A percentile compares a stretch with the other conserved stretches of the same genome.
Conservation (phyloP, 2,329 filamentous ascomycete genomes). For the Volutella citrinella region DNA sequence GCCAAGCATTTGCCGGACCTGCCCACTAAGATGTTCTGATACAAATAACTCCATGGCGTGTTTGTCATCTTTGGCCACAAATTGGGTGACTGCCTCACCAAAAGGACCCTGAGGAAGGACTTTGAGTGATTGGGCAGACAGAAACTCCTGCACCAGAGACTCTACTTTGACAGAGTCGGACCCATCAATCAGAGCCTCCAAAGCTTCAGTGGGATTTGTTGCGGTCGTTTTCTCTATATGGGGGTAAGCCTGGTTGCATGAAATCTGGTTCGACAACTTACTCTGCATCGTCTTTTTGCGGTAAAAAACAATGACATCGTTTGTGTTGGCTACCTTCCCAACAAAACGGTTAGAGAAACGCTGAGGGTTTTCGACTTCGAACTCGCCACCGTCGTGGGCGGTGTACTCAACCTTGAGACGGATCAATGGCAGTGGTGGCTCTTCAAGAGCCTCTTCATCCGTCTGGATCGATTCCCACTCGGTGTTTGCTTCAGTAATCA, state of each 20-base stretch:
- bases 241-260: too few relatives aligned
- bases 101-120: slow-evolving; percentile 92
- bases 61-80: slow-evolving; percentile 93
- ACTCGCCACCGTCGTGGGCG: slow-evolving; percentile 78
- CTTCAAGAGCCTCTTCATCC: slow-evolving; percentile 55
- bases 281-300: slow-evolving; percentile 71
- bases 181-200: slow-evolving; percentile 47
- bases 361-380: slow-evolving; percentile 92
- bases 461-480: slow-evolving; percentile 81
- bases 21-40: slow-evolving; percentile 65
- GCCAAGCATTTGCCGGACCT: slow-evolving; percentile 67
- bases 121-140: slow-evolving; percentile 82
- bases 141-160: slow-evolving; percentile 81
- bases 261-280: slow-evolving; percentile 20
- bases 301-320: slow-evolving; percentile 91
- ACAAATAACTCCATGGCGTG: slow-evolving; percentile 84
- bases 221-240: too few relatives aligned
- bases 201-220: slow-evolving; percentile 61
- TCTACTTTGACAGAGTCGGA: slow-evolving; percentile 80
- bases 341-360: slow-evolving; percentile 91
- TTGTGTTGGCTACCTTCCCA: slow-evolving; percentile 87
- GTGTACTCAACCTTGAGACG: slow-evolving; percentile 89
- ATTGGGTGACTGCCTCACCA: slow-evolving; percentile 87
- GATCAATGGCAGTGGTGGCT: slow-evolving; percentile 75
- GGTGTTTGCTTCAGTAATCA: slow-evolving; percentile 80